Conservation (phyloP, 2,329 filamentous ascomycete species). For the Fusarium staphyleae region DNA sequence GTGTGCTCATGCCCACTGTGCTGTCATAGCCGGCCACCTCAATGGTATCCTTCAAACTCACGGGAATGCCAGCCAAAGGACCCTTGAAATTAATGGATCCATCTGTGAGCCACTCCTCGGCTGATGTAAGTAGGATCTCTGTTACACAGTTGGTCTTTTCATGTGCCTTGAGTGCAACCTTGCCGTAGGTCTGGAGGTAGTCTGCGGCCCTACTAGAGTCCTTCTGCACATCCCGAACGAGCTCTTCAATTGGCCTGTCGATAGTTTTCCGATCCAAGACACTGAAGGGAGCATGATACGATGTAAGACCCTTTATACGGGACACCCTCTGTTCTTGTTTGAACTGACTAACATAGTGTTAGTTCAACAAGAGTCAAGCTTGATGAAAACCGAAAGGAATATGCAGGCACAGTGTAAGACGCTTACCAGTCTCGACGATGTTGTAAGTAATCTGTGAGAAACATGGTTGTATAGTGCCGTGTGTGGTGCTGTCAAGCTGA, state of each 20-base stretch:
- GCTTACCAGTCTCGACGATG: constrained; percentile 73
- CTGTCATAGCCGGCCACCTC: constrained; percentile 84
- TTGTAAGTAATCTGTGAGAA: constrained; percentile 67
- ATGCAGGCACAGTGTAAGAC: neutral
- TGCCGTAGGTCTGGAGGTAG: constrained; percentile 85
- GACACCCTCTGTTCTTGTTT: constrained; percentile 80
- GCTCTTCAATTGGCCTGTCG: constrained; percentile 74
- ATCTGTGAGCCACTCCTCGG: constrained; percentile 72
- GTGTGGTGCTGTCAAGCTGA: neutral
- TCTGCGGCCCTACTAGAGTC: constrained; percentile 70
- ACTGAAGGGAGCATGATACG: constrained; percentile 72
- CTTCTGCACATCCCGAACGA: constrained; percentile 81
- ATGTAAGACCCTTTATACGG: constrained; percentile 71
- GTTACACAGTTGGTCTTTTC: constrained; percentile 89
- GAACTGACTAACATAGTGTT: constrained; percentile 63
- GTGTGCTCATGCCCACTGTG: constrained; percentile 79
- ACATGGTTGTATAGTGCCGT: constrained; percentile 42
- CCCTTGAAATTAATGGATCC: constrained; percentile 75
- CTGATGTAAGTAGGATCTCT: constrained; percentile 80
- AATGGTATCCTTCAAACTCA: constrained; percentile 84
- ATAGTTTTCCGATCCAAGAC: constrained; percentile 71
- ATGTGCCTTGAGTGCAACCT: constrained; percentile 83
- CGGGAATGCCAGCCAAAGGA: constrained; percentile 84
- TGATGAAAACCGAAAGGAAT: too few species aligned
- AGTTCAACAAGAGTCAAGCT: constrained; percentile 25